Conservation (phyloP, 192 early-diverging fungal genomes). For the Coemansia furcata region DNA sequence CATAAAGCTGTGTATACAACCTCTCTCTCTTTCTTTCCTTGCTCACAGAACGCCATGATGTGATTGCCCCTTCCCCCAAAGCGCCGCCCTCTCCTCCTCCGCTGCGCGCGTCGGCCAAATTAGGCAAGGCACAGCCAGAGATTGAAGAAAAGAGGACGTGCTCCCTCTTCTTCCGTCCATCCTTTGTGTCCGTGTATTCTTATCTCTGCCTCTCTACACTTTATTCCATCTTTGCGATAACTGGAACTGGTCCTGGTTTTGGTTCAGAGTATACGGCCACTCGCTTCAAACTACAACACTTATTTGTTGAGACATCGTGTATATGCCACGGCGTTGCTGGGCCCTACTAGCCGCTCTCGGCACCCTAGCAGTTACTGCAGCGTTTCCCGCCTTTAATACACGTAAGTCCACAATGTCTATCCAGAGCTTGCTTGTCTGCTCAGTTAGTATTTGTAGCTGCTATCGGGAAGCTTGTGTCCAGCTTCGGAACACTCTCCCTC, state of each 20-base stretch:
- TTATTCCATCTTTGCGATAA: background rate
- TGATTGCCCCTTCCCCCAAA: background rate
- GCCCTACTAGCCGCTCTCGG: background rate
- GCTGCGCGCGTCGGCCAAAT: background rate
- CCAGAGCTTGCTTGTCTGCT: background rate
- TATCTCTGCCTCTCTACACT: background rate
- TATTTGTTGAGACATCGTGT: background rate
- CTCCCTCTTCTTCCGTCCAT: background rate
- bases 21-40: background rate
- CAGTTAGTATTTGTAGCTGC: background rate
- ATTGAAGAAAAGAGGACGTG: background rate
- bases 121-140: background rate
- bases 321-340: background rate
- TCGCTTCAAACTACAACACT: background rate
- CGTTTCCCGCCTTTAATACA: constrained; percentile 30
- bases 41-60: background rate
- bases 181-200: background rate
- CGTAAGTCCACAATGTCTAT: constrained; percentile 6
- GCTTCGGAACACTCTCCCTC: background rate
- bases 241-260: background rate
- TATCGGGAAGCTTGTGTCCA: background rate
- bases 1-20: no score
- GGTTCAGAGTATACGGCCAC: background rate
- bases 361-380: background rate
- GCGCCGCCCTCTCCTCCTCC: background rate